phyloP scores from a whole-genome alignment of 495 filamentous ascomycete genomes.

The Xylaria bambusicola region DNA sequence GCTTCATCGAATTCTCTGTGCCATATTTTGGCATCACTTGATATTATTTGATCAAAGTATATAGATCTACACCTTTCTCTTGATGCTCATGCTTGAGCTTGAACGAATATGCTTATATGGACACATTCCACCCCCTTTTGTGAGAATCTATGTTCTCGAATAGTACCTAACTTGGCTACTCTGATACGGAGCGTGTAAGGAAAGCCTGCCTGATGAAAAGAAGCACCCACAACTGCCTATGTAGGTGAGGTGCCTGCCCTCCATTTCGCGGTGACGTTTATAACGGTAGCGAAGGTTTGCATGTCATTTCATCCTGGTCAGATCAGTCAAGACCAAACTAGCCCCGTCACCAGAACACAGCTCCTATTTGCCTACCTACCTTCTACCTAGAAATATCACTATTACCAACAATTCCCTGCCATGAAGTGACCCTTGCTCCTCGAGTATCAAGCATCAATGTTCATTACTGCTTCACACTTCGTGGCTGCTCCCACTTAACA shows the following conservation, averaged over 20 bases:
- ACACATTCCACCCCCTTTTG: background rate
- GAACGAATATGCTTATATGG: too few species aligned
- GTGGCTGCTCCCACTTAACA: background rate
- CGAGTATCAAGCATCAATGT: background rate
- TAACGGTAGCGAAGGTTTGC: background rate
- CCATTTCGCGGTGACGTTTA: background rate
- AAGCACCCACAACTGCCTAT: background rate
- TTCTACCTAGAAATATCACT: background rate
- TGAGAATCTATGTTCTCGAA: too few species aligned
- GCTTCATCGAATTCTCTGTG: background rate
- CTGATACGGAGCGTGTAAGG: background rate
- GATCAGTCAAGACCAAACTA: background rate
- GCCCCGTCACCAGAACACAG: background rate
- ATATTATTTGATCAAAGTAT: background rate
- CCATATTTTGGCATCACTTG: background rate
- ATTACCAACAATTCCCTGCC: background rate
- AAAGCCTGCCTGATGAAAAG: background rate
- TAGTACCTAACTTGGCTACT: too few species aligned
- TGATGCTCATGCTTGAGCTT: too few species aligned
- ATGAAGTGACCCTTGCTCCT: background rate
- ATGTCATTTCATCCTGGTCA: background rate
- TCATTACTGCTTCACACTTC: background rate
- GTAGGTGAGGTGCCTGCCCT: background rate
- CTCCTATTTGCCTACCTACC: background rate
- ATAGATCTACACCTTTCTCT: background rate